Percentiles rank a stretch among this genome's conserved stretches.
Conservation (phyloP, 2,329 filamentous ascomycete genomes). For the Alternaria sp. region DNA sequence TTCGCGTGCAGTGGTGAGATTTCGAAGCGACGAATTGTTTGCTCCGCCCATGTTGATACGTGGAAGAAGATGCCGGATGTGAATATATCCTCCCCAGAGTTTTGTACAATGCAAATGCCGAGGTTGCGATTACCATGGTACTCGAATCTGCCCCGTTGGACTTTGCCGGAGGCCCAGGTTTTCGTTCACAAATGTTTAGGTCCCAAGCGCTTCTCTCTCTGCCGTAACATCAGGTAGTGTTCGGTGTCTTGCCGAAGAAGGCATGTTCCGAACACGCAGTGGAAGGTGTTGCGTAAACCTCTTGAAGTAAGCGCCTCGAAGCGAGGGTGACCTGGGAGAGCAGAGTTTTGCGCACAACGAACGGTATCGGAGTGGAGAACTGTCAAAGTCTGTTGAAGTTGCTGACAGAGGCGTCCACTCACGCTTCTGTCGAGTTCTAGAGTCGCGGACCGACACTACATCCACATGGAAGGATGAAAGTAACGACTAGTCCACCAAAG, state of each 20-base stretch:
- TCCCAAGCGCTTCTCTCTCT: not conserved
- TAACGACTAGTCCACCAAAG: not conserved
- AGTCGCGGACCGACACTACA: not conserved
- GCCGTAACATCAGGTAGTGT: not conserved
- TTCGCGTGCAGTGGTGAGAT: not conserved
- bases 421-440: not conserved
- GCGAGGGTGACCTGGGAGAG: not conserved
- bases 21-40: not conserved
- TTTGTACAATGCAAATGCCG: not conserved
- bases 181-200: not conserved
- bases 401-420: slow-evolving; percentile 1
- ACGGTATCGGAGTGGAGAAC: slow-evolving; percentile 1
- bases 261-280: not conserved
- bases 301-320: not conserved
- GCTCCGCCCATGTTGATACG: not conserved
- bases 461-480: not conserved
- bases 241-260: not conserved
- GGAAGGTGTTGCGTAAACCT: not conserved
- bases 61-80: not conserved
- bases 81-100: not conserved
- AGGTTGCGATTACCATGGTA: slow-evolving; percentile 3
- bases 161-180: not conserved
- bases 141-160: not conserved
- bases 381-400: not conserved
- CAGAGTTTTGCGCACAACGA: slow-evolving; percentile 2